Evolutionary conservation across 1,139 yeast genomes (phyloP).

Genomic region (Geotrichum aggregatum): DNA sequence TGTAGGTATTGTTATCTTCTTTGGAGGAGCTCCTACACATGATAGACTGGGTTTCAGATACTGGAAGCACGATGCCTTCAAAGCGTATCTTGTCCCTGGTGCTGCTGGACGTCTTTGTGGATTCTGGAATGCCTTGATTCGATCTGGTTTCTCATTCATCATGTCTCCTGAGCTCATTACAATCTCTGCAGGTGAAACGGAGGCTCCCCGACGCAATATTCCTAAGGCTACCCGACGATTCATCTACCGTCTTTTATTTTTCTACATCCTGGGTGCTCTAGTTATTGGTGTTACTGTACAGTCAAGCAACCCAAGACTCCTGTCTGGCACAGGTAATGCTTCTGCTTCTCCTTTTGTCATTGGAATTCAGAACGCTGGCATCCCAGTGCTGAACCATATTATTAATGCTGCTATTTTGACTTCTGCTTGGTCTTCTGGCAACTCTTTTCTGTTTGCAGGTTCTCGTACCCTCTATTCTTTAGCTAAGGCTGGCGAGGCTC

Average conservation of each 20-base stretch:
- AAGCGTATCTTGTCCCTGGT: constrained; percentile 44
- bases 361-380: constrained; percentile 52
- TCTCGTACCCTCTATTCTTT: constrained; percentile 43
- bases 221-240: constrained; percentile 62
- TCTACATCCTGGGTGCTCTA: constrained; percentile 52
- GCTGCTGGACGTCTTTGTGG: constrained; percentile 56
- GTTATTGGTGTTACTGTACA: constrained; percentile 59
- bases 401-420: constrained; percentile 64
- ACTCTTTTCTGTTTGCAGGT: constrained; percentile 42
- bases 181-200: constrained; percentile 72
- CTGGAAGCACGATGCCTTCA: constrained; percentile 75
- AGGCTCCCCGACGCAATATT: constrained; percentile 58
- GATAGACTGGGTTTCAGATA: constrained; percentile 63
- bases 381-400: constrained; percentile 55
- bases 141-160: constrained; percentile 52
- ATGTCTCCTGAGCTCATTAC: constrained; percentile 70
- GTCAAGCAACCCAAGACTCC: constrained; percentile 46
- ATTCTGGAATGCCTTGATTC: constrained; percentile 59
- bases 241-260: constrained; percentile 55
- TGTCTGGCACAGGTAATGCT: constrained; percentile 45
- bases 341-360: constrained; percentile 65
- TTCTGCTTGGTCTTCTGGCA: constrained; percentile 51
- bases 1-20: constrained; percentile 63
- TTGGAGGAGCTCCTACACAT: constrained; percentile 68
- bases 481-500: constrained; percentile 50